Evolutionary conservation across 139 green algal species (phyloP).

Genomic region (Ettlia oleoabundans): DNA sequence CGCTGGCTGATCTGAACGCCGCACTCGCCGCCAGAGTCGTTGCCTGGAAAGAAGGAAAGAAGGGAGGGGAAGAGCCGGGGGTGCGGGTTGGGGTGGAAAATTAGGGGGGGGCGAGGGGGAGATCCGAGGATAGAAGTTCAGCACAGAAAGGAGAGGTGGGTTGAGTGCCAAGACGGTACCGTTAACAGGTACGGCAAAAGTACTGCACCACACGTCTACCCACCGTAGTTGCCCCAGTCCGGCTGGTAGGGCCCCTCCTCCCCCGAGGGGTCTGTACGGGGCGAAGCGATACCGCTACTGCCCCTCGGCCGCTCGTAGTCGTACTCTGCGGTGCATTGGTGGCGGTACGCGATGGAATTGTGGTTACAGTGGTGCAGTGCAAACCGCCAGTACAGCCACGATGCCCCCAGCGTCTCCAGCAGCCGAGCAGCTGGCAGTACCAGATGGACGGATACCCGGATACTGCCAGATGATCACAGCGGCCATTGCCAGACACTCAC

Average conservation of each 20-base stretch:
- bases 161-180: too few relatives aligned
- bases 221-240: conserved; percentile 46
- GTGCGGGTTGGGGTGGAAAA: too few relatives aligned
- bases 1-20: conserved; percentile 57
- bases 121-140: neutral
- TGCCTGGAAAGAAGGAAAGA: conserved; percentile 22
- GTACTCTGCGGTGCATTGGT: neutral
- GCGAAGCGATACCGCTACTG: neutral
- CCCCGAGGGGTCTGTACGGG: conserved; percentile 58
- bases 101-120: neutral
- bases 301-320: neutral
- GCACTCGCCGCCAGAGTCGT: conserved; percentile 75
- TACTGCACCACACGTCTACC: too few relatives aligned
- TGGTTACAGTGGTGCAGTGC: too few relatives aligned
- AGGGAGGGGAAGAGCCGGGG: neutral
- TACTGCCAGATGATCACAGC: too few relatives aligned
- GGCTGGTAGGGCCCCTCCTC: conserved; percentile 55
- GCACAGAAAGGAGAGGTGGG: neutral
- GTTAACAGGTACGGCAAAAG: too few relatives aligned
- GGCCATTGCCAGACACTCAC: too few relatives aligned
- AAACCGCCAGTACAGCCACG: too few relatives aligned
- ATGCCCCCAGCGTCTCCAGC: too few relatives aligned
- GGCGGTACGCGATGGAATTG: too few relatives aligned
- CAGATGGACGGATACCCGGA: too few relatives aligned
- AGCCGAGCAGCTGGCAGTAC: too few relatives aligned